These are phyloP conservation scores for Fusarium lyarnte DNA, from an alignment of 2,329 filamentous ascomycete genomes.

Conservation along the genomic window DNA sequence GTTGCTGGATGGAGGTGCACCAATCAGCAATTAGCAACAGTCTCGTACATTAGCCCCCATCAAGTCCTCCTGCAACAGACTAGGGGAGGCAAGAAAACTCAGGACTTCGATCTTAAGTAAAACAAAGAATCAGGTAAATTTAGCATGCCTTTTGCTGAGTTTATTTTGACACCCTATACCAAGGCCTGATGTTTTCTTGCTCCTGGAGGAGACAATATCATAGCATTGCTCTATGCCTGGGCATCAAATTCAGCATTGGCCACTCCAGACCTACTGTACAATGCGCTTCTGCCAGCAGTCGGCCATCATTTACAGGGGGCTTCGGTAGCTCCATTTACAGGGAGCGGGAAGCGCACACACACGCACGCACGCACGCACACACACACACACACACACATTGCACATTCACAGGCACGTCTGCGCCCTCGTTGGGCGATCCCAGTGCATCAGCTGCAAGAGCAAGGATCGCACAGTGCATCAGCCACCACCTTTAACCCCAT, in stretches of 20 bases:
- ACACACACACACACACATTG: constrained; percentile 20
- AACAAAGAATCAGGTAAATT: no score
- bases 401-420: constrained; percentile 29
- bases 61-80: background rate
- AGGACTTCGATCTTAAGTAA: no score
- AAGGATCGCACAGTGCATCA: constrained; percentile 36
- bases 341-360: constrained; percentile 44
- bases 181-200: no score
- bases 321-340: constrained; percentile 33
- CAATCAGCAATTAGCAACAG: background rate
- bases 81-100: no score
- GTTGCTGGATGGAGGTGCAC: background rate
- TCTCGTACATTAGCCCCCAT: background rate
- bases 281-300: constrained; percentile 3
- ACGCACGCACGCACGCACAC: constrained; percentile 16
- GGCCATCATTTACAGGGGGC: constrained; percentile 11
- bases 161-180: no score
- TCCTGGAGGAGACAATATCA: background rate
- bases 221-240: constrained; percentile 8
- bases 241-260: constrained; percentile 9
- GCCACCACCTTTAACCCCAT: constrained; percentile 18
- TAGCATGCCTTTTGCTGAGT: no score
- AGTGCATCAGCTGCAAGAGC: constrained; percentile 25
- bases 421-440: constrained; percentile 24
- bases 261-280: background rate